Evolutionary conservation across 1,139 yeast species (phyloP).

Genomic region (Geotrichum bryndzae): DNA sequence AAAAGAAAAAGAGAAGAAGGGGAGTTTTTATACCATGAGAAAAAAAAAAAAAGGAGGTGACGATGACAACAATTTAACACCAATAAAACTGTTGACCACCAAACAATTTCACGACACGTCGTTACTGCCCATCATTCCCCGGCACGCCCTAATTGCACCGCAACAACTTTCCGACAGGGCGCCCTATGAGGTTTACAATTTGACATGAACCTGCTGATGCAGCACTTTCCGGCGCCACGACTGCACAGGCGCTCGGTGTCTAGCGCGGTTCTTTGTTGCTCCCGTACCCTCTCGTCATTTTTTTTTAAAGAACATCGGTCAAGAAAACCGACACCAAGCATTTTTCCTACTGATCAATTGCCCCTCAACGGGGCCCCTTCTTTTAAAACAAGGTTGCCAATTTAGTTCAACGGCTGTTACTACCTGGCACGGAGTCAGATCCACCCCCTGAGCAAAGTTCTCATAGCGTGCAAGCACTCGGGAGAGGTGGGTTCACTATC

Average conservation of each 20-base stretch:
- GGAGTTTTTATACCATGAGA: neutral
- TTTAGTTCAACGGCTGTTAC: neutral
- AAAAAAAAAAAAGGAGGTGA: slow-evolving; percentile 8
- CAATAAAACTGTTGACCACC: neutral
- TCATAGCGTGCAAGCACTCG: neutral
- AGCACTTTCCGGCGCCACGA: neutral
- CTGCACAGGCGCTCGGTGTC: neutral
- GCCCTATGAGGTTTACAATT: neutral
- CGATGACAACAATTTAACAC: neutral
- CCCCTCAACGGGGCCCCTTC: neutral
- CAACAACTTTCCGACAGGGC: neutral
- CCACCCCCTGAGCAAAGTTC: neutral
- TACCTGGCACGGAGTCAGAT: neutral
- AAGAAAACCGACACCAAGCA: neutral
- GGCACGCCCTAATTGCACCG: neutral
- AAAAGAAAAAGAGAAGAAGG: slow-evolving; percentile 5
- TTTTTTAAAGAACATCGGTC: neutral
- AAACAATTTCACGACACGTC: neutral
- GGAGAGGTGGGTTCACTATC: neutral
- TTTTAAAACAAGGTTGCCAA: neutral
- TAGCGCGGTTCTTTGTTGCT: neutral
- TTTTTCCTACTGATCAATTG: neutral
- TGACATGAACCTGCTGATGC: neutral
- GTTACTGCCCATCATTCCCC: neutral
- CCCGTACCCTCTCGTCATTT: neutral